Evolutionary conservation across 495 filamentous ascomycete species (phyloP).

Genomic region (Penicillium chermesinum): DNA sequence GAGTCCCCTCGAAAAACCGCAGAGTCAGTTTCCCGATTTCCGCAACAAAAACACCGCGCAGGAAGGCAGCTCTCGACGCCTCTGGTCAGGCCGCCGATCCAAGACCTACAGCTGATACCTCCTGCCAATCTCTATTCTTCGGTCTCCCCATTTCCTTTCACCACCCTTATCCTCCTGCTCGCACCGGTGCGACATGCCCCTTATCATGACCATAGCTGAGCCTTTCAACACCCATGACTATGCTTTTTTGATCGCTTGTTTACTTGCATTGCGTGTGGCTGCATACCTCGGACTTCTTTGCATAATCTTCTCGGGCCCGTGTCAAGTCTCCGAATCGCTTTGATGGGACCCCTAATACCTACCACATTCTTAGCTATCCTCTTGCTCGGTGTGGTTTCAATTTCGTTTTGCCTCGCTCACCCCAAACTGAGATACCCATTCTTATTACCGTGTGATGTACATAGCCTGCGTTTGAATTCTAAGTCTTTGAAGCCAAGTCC

Average conservation of each 20-base stretch:
- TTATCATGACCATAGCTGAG: not conserved
- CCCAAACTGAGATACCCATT: slow-evolving; percentile 14
- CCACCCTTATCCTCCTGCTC: not conserved
- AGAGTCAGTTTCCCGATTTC: slow-evolving; percentile 8
- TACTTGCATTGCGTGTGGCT: slow-evolving; percentile 3
- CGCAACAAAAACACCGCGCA: not conserved
- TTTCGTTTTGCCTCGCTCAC: slow-evolving; percentile 2
- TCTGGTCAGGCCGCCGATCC: slow-evolving; percentile 17
- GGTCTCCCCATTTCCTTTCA: not conserved
- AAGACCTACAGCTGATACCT: slow-evolving; percentile 9
- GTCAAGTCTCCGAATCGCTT: not conserved
- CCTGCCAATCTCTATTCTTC: too few relatives aligned
- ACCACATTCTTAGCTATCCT: not conserved
- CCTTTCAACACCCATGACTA: slow-evolving; percentile 6
- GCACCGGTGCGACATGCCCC: slow-evolving; percentile 4
- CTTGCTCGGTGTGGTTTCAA: not conserved
- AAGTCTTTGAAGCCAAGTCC: too few relatives aligned
- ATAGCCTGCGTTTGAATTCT: slow-evolving; percentile 2
- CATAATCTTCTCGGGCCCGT: not conserved
- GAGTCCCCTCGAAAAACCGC: not conserved
- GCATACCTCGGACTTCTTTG: not conserved
- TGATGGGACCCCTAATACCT: too few relatives aligned
- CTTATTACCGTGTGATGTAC: not conserved
- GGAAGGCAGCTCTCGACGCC: slow-evolving; percentile 8
- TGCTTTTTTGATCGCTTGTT: slow-evolving; percentile 2